Base-by-base conservation (phyloP, 2,329 filamentous ascomycete species). In the Stromatinia cepivora region DNA sequence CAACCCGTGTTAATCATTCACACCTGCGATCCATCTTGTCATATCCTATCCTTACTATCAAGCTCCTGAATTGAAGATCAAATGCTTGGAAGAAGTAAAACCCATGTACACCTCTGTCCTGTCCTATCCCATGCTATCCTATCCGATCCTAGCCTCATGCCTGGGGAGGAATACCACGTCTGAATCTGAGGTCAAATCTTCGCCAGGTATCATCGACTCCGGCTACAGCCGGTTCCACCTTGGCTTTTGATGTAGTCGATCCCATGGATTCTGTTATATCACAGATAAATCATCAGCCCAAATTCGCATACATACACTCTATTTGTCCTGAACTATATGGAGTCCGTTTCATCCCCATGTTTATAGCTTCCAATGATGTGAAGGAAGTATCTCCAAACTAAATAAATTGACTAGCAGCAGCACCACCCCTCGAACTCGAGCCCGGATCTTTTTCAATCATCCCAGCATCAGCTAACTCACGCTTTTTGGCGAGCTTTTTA, bases 381-480 rank as follows among this genome's bases (percentile, higher is more conserved):
- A 36, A 39, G 9, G 13, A 13, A 52, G 15, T 39, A 22, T 39
- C 22, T 39, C 10, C 17, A 63, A 25, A 11, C 9, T 22, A 25
- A 9, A 20, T 9, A 39, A 11, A 7, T 6, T 25, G 25, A 52
- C 34, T 42, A 25, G 46, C 9, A 52, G 46, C n/a, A 25, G 22
- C 46, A 20, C n/a, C n/a, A 61, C 22, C 25, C 31, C 46, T 48
- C 22, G 64, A 48, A 36, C 22, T 67, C 42, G 45, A 36, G 39
- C 64, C 64, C 3, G 61, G 22, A 17, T 25, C 56, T n/a, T 2
- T 25, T 25, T 63, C 46, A 25, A 59, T 13, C 56, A 59, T 45
- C 36, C 39, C 39, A 5, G 61, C 61, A 39, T 63, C 61, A 63
- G 57, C 48, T n/a, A 45, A 31, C 22, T 57, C 58, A 45, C 66